Percentiles rank a stretch among this genome's conserved stretches.
These are phyloP conservation scores for Lepiota brunneoincarnata DNA, from an alignment of 768 basidiomycete species.

Conservation along the genomic window DNA sequence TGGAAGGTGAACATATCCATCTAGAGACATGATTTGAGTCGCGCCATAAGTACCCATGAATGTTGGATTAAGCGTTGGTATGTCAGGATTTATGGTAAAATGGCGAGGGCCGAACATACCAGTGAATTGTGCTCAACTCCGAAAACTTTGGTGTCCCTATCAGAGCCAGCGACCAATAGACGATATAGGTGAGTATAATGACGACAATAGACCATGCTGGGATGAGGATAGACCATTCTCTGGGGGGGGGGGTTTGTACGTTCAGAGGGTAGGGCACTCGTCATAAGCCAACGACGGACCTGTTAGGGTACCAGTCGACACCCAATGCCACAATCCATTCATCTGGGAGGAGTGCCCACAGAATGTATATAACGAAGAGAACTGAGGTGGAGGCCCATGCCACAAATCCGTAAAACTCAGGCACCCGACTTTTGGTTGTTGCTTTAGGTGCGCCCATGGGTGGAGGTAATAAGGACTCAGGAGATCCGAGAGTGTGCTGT, in stretches of 20 bases:
- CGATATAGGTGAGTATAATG: conserved; percentile 71
- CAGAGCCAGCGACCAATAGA: conserved; percentile 75
- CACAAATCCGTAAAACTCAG: conserved; percentile 90
- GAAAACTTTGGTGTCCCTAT: conserved; percentile 67
- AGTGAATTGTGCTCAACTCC: conserved; percentile 61
- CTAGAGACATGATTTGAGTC: conserved; percentile 30
- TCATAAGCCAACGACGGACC: conserved; percentile 39
- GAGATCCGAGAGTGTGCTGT: too few relatives aligned
- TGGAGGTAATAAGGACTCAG: too few relatives aligned
- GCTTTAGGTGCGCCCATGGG: neutral
- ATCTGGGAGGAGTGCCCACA: conserved; percentile 84
- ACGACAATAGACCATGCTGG: conserved; percentile 76
- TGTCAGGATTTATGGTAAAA: neutral
- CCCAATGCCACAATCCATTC: conserved; percentile 63
- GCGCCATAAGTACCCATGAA: neutral
- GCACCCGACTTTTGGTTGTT: conserved; percentile 49
- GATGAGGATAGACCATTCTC: conserved; percentile 83
- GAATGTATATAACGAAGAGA: conserved; percentile 63
- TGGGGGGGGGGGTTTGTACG: conserved; percentile 23
- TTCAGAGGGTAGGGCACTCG: neutral
- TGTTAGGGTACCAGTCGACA: conserved; percentile 84
- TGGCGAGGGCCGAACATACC: conserved; percentile 39
- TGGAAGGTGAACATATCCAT: conserved; percentile 56
- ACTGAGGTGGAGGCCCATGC: conserved; percentile 79
- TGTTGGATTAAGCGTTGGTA: conserved; percentile 13